A percentile compares a stretch with the other conserved stretches of the same genome.
Conservation (phyloP, 208 protist species). For the Willaertia magna region DNA sequence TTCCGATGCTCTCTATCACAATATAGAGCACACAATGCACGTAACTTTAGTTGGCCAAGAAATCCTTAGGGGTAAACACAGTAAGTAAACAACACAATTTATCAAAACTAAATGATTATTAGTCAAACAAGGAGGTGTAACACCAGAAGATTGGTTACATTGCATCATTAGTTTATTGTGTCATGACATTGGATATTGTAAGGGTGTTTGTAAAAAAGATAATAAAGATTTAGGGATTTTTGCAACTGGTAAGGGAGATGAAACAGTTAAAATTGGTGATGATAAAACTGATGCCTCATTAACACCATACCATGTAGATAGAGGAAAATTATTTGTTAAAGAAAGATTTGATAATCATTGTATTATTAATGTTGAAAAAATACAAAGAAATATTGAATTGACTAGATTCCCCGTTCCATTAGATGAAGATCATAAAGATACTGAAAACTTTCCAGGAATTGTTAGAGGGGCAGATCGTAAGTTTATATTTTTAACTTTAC, state of each 20-base stretch:
- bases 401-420: conserved; percentile 11
- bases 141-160: conserved; percentile 5
- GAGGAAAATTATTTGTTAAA: conserved; percentile 7
- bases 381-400: conserved; percentile 6
- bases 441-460: background rate
- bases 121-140: conserved; percentile 6
- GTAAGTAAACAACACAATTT: too few relatives aligned
- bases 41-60: conserved; percentile 14
- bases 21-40: conserved; percentile 12
- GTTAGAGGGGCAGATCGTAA: background rate
- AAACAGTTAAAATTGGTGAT: background rate
- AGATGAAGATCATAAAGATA: background rate
- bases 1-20: conserved; percentile 19
- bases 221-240: background rate
- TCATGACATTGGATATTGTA: conserved; percentile 16
- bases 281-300: conserved; percentile 4
- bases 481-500: background rate
- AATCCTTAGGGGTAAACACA: background rate
- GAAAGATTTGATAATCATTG: conserved; percentile 5
- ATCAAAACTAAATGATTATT: too few relatives aligned
- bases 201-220: conserved; percentile 4
- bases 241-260: background rate
- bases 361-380: background rate
- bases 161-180: conserved; percentile 1
- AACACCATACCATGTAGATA: conserved; percentile 13